Base-by-base conservation (phyloP, 176 grass and related monocot genomes). In the Cenchrus purpureus region DNA sequence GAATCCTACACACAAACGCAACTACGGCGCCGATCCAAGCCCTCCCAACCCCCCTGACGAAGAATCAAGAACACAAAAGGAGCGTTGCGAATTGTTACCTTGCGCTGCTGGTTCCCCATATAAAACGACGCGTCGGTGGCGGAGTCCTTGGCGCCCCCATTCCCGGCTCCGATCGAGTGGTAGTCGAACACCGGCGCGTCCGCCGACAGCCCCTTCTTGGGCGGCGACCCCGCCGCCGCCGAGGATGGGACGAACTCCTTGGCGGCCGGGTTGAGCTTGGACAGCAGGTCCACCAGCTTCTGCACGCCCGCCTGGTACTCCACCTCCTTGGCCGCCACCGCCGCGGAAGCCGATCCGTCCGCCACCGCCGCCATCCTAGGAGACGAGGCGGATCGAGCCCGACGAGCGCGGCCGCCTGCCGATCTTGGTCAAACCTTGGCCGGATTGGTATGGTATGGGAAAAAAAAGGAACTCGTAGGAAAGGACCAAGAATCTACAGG, bases 251-350 rank as follows among this genome's bases (percentile, higher is more conserved):
- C 59, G 84, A 97, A 97, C 86, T 97, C 95, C 88, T 92, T 94
- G 77, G 95, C 95, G 53, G 92, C 87, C 37, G 92, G 95, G 65
- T 97, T 97, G 54, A 97, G 86, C 45, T 92, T 97, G 81, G 95
- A 94, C 19, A 97, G 86, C 84, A 97, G 81, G 82, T 97, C 95
- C 81, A 94, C 92, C 74, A 97, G 84, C 88, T 92, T 87, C 90
- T 76, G 89, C 69, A 94, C 86, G 63, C 86, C 95, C 67, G 79
- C 79, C 79, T 86, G 87, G 89, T 90, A 95, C 83, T 86, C 90
- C 31, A 83, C 84, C 83, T 88, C 87, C 79, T 80, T 80, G 0
- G 61, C 79, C 72, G 29, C 83, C 77, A 65, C 77, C 11, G n/a
- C 58, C 58, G 8, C 42, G 25, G 68, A 48, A 51, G 78, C 51